phyloP scores from a whole-genome alignment of 495 filamentous ascomycete species.

The Penicillium lividum region DNA sequence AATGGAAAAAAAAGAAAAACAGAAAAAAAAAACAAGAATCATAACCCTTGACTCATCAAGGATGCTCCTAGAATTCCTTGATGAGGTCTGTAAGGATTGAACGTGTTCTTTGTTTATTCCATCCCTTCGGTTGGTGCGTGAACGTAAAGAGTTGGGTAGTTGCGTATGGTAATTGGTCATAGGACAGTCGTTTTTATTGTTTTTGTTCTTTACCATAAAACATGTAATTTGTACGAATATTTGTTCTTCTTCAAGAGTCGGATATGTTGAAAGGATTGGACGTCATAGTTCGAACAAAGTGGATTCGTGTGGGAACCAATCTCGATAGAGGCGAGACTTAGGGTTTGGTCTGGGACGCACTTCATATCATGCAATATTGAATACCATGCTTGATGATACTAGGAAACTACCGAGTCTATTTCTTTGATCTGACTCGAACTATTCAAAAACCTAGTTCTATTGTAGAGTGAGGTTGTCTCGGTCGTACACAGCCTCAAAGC shows the following conservation, averaged over 20 bases:
- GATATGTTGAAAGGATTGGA: conserved; percentile 12
- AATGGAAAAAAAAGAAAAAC: conserved; percentile 1
- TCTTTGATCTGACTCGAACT: neutral
- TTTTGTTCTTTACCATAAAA: neutral
- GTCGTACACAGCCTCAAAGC: neutral
- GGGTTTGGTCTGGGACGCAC: conserved; percentile 10
- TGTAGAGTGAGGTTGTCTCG: neutral
- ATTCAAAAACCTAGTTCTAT: neutral
- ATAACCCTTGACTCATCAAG: conserved; percentile 21
- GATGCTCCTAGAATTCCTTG: conserved; percentile 20
- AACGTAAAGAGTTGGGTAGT: conserved; percentile 18
- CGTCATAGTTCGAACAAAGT: conserved; percentile 12
- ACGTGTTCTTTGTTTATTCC: conserved; percentile 17
- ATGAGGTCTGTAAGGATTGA: conserved; percentile 26
- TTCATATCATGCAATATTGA: conserved; percentile 5
- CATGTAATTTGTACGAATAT: neutral
- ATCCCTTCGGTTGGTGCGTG: conserved; percentile 34
- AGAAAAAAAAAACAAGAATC: conserved; percentile 5
- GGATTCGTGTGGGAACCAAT: conserved; percentile 7
- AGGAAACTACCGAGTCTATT: neutral
- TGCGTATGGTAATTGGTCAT: conserved; percentile 12
- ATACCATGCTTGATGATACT: neutral
- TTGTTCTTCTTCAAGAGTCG: conserved; percentile 1
- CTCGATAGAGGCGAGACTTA: conserved; percentile 7
- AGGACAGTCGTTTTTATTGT: neutral